These are phyloP conservation scores for Abrus pulchellus DNA, from an alignment of 306 rosid genomes.

Conservation along the genomic window DNA sequence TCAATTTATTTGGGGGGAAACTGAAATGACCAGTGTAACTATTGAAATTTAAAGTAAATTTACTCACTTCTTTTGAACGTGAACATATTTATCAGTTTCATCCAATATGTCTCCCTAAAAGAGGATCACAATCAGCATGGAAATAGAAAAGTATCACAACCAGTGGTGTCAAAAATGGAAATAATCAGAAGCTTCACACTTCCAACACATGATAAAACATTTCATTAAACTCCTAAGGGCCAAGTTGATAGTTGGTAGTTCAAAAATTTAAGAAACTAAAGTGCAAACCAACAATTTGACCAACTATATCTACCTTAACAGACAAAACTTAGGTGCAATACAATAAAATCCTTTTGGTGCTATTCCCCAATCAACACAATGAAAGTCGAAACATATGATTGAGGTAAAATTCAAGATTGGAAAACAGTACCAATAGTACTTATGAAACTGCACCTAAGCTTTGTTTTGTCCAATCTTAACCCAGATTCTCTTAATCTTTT, in stretches of 20 bases:
- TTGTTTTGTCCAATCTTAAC: neutral
- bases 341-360: too few relatives aligned
- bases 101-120: constrained; percentile 79
- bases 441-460: too few relatives aligned
- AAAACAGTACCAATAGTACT: too few relatives aligned
- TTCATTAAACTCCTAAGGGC: neutral
- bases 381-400: too few relatives aligned
- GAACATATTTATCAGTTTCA: constrained; percentile 81
- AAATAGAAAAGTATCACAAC: neutral
- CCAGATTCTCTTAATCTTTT: neutral
- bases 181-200: neutral
- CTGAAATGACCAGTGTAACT: neutral
- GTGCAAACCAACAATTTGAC: neutral
- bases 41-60: neutral
- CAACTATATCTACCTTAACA: neutral
- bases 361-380: too few relatives aligned
- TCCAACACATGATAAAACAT: constrained; percentile 14
- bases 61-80: constrained; percentile 71
- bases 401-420: too few relatives aligned
- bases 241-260: neutral
- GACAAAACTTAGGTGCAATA: too few relatives aligned
- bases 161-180: neutral
- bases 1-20: neutral
- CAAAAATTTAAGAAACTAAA: neutral
- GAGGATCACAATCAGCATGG: constrained; percentile 32